A percentile compares a stretch with the other conserved stretches of the same genome.
Evolutionary conservation across 306 rosid species (phyloP).

Genomic region (Spatholobus suberectus): DNA sequence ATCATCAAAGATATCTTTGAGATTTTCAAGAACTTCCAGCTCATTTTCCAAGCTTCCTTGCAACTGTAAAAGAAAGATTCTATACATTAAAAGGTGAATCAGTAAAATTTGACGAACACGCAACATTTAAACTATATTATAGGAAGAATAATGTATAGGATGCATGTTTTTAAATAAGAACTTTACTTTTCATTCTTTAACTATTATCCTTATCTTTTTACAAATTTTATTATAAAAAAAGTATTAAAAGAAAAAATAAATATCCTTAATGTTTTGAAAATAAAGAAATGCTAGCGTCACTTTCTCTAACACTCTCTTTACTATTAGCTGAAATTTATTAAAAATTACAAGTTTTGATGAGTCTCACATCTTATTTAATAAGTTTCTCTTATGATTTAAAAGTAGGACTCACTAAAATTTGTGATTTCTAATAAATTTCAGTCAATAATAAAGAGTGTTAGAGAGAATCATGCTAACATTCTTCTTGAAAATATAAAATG

Average conservation of each 20-base stretch:
- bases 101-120: neutral
- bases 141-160: neutral
- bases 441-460: too few relatives aligned
- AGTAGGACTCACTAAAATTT: too few relatives aligned
- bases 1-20: conserved; percentile 50
- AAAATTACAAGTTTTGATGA: too few relatives aligned
- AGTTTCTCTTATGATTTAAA: too few relatives aligned
- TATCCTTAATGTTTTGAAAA: neutral
- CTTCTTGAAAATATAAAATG: too few relatives aligned
- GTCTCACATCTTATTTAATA: too few relatives aligned
- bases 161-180: neutral
- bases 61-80: conserved; percentile 51
- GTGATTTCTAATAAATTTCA: too few relatives aligned
- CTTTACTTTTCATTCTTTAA: neutral
- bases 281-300: too few relatives aligned
- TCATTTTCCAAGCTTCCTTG: conserved; percentile 77
- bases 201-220: neutral
- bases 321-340: too few relatives aligned
- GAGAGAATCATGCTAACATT: too few relatives aligned
- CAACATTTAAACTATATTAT: neutral
- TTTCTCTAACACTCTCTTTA: too few relatives aligned
- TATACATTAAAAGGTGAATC: neutral
- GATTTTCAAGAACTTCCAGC: conserved; percentile 64
- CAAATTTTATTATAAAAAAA: neutral
- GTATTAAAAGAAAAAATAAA: neutral